Evolutionary conservation across 2,329 filamentous ascomycete species (phyloP), one percentile per base, ranked within the genome.

Genomic region (Neofusicoccum kwambonambiense): DNA sequence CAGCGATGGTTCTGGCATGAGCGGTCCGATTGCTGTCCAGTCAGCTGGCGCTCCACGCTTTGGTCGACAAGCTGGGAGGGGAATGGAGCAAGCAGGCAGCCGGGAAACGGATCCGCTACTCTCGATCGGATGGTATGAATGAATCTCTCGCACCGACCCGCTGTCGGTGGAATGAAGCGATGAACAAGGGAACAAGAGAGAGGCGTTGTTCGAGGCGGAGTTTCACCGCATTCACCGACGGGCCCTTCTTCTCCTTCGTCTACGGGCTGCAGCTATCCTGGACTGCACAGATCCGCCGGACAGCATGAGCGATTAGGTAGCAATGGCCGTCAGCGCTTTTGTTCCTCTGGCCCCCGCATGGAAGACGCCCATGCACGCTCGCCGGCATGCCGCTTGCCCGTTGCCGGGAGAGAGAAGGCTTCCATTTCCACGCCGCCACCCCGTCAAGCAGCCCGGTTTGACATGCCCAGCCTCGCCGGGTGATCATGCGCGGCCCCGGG

Each of bases 341-440:
- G n/a, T 8, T 31, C 42, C 17, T 47, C 12, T 42, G 4, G 15
- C 47, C n/a, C 22, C 42, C 17, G 27, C 56, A 63, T 35, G 49
- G 50, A 31, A 39, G 50, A 39, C 0, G 50, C 13, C 61, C 50
- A 54, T 56, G 50, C 41, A 44, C 39, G 13, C 39, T 44, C 39
- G 52, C 37, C 60, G 37, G 35, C 47, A 62, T 51, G 35, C 47
- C 35, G 58, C 58, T 54, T 63, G 47, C 39, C 57, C 47, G 37
- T 9, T 45, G 61, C 39, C 17, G 12, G 50, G 50, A 7, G 56
- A 47, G 17, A 47, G n/a, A 13, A 17, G 19, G 61, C 39, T 41
- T 44, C 49, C 60, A 42, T n/a, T 41, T 62, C 60, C 27, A 44
- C 60, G 27, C 54, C 12, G 41, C 17, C n/a, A 11, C 41, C 27